These are phyloP conservation scores for Lactifluus volemus DNA, from an alignment of 768 basidiomycete species.

Conservation along the genomic window DNA sequence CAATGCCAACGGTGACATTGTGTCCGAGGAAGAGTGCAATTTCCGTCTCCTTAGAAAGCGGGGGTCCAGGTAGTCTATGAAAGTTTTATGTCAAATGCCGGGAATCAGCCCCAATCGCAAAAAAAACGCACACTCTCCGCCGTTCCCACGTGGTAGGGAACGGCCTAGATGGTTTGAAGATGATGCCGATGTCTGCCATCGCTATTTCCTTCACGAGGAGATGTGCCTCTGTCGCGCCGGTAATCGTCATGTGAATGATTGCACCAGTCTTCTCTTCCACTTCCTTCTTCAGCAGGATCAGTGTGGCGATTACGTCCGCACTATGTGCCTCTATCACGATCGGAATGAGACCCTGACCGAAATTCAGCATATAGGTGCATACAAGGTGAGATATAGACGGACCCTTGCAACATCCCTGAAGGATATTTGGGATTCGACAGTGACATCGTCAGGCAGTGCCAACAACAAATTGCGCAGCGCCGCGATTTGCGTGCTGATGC, in stretches of 20 bases:
- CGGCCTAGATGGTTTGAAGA: slow-evolving; percentile 56
- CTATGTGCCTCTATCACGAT: slow-evolving; percentile 55
- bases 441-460: slow-evolving; percentile 21
- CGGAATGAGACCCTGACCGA: slow-evolving; percentile 41
- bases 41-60: slow-evolving; percentile 52
- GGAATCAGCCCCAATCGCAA: neutral
- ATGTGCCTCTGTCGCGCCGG: slow-evolving; percentile 60
- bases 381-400: slow-evolving; percentile 1
- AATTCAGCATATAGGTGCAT: neutral
- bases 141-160: slow-evolving; percentile 69
- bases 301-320: slow-evolving; percentile 60
- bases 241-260: slow-evolving; percentile 40
- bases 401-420: slow-evolving; percentile 43
- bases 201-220: slow-evolving; percentile 67
- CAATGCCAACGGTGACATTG: slow-evolving; percentile 67
- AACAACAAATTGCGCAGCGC: slow-evolving; percentile 46
- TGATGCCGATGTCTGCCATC: slow-evolving; percentile 57
- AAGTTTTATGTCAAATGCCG: neutral
- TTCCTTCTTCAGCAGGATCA: slow-evolving; percentile 57
- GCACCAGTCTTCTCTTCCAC: slow-evolving; percentile 37
- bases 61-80: slow-evolving; percentile 60
- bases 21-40: slow-evolving; percentile 53
- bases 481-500: slow-evolving; percentile 62
- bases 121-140: slow-evolving; percentile 47
- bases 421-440: slow-evolving; percentile 32